Percentiles rank a stretch among this genome's conserved stretches.
These are phyloP conservation scores for Candida nemodendra DNA, from an alignment of 805 yeast species.

Conservation along the genomic window DNA sequence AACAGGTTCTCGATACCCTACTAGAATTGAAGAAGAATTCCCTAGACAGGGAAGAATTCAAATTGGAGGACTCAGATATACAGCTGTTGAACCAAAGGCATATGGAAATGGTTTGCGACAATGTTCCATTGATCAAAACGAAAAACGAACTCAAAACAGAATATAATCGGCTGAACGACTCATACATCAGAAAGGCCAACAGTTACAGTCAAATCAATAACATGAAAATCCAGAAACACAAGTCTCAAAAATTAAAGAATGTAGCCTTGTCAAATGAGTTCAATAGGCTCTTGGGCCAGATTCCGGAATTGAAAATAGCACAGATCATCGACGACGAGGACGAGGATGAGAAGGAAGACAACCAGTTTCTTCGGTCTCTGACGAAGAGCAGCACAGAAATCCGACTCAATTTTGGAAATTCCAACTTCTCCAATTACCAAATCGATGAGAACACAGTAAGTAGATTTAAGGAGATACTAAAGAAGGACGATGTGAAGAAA, in stretches of 20 bases:
- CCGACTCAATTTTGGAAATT: slow-evolving; percentile 9
- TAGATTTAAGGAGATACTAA: slow-evolving; percentile 18
- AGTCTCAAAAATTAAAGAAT: slow-evolving; percentile 22
- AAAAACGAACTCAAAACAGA: slow-evolving; percentile 23
- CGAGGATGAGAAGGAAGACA: slow-evolving; percentile 8
- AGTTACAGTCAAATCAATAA: slow-evolving; percentile 19
- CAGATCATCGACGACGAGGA: slow-evolving; percentile 11
- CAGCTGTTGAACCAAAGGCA: slow-evolving; percentile 15
- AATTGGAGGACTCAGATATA: slow-evolving; percentile 3
- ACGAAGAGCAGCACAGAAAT: slow-evolving; percentile 11
- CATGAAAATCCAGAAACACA: slow-evolving; percentile 17
- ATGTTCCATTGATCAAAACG: slow-evolving; percentile 12
- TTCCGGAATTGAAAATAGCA: slow-evolving; percentile 23
- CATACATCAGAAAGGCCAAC: slow-evolving; percentile 12
- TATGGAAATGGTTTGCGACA: slow-evolving; percentile 20
- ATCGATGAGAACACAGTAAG: slow-evolving; percentile 19
- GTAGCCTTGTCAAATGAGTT: slow-evolving; percentile 14
- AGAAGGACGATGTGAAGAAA: slow-evolving; percentile 24
- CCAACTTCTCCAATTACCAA: slow-evolving; percentile 13
- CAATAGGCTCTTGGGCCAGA: slow-evolving; percentile 12
- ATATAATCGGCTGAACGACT: slow-evolving; percentile 14
- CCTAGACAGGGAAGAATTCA: background rate
- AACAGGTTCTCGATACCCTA: slow-evolving; percentile 9
- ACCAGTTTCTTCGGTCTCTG: slow-evolving; percentile 11
- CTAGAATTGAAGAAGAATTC: slow-evolving; percentile 4